Percentiles rank a stretch among this genome's conserved stretches.
phyloP scores from a whole-genome alignment of 2,329 filamentous ascomycete genomes.

The Xylaria hypoxylon region DNA sequence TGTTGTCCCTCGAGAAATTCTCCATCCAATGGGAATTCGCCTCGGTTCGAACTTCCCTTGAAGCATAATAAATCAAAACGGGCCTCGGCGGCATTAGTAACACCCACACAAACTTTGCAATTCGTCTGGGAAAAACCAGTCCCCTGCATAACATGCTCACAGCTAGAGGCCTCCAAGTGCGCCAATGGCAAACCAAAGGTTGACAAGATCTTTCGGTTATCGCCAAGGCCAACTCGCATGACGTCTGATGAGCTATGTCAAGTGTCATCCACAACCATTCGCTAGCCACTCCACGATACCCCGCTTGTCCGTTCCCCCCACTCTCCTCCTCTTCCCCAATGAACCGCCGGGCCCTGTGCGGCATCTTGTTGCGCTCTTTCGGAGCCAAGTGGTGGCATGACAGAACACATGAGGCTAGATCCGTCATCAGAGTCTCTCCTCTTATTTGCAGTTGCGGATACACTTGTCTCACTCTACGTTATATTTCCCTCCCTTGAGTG shows the following conservation, averaged over 20 bases:
- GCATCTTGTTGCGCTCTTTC: constrained; percentile 13
- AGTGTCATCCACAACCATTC: constrained; percentile 35
- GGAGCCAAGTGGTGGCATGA: constrained; percentile 24
- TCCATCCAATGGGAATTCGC: constrained; percentile 6
- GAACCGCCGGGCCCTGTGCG: constrained; percentile 4
- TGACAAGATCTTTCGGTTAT: constrained; percentile 32
- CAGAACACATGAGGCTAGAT: constrained; percentile 29
- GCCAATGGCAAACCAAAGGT: constrained; percentile 11
- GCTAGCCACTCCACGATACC: constrained; percentile 38
- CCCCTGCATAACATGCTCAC: constrained; percentile 13
- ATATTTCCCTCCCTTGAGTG: constrained; percentile 26
- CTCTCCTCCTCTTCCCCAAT: constrained; percentile 27
- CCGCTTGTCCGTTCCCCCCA: constrained; percentile 34
- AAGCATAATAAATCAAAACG: constrained; percentile 10
- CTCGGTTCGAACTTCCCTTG: constrained; percentile 8
- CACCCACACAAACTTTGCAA: constrained; percentile 22
- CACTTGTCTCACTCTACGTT: constrained; percentile 17
- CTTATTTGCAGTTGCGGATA: constrained; percentile 14
- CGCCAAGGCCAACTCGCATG: constrained; percentile 38
- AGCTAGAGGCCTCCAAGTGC: constrained; percentile 30
- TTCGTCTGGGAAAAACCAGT: constrained; percentile 23
- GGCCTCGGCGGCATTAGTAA: constrained; percentile 16
- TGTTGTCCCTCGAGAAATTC: constrained; percentile 1
- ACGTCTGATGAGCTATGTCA: constrained; percentile 35
- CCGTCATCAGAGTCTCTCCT: constrained; percentile 17